phyloP scores from a whole-genome alignment of 257 asterid species.

The Eustoma russellianum region DNA sequence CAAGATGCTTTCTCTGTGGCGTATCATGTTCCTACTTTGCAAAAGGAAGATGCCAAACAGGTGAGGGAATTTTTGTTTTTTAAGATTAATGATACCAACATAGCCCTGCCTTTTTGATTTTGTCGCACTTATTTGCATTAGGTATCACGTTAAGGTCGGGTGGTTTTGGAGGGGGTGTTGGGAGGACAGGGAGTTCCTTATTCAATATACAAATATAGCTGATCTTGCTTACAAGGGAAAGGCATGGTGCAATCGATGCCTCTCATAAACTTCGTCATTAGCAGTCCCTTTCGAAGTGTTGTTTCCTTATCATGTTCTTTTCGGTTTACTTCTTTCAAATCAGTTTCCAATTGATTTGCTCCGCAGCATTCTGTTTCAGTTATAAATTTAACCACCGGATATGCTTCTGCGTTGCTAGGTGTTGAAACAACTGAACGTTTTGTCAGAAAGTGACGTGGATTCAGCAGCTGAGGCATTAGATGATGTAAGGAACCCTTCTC shows the following conservation, averaged over 20 bases:
- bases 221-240: not conserved
- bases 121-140: too few species aligned
- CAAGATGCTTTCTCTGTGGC: slow-evolving; percentile 78
- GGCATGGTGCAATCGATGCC: not conserved
- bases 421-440: slow-evolving; percentile 65
- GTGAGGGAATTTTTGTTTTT: slow-evolving; percentile 23
- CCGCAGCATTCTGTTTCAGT: not conserved
- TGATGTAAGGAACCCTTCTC: slow-evolving; percentile 44
- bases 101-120: too few species aligned
- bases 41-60: slow-evolving; percentile 74
- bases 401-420: slow-evolving; percentile 44
- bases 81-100: too few species aligned
- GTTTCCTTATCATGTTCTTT: not conserved
- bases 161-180: too few species aligned
- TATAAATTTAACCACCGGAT: slow-evolving; percentile 3
- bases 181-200: too few species aligned
- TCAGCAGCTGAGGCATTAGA: slow-evolving; percentile 87
- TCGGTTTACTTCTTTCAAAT: not conserved
- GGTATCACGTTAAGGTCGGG: too few species aligned
- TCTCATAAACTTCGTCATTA: not conserved
- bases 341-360: not conserved
- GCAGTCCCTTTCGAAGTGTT: not conserved
- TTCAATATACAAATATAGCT: not conserved
- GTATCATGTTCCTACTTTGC: slow-evolving; percentile 73
- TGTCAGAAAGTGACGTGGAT: slow-evolving; percentile 61